A percentile compares a stretch with the other conserved stretches of the same genome.
Evolutionary conservation across 768 basidiomycete species (phyloP).

Genomic region (Leccinum boreale): DNA sequence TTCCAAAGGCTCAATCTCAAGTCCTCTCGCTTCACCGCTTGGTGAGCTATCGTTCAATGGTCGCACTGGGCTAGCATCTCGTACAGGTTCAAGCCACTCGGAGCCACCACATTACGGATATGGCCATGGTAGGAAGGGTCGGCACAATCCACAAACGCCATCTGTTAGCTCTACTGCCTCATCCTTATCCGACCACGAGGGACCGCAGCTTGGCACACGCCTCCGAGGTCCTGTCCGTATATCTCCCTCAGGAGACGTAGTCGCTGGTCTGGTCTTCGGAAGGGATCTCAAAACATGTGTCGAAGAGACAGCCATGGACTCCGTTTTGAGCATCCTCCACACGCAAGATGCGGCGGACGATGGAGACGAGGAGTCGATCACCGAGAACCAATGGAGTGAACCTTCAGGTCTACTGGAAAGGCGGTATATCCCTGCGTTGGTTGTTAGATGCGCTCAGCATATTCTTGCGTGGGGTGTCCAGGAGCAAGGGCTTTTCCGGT

Average conservation of each 20-base stretch:
- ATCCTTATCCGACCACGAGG: constrained; percentile 48
- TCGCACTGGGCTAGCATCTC: constrained; percentile 33
- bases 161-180: constrained; percentile 51
- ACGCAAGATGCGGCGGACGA: constrained; percentile 1
- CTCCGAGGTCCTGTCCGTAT: constrained; percentile 52
- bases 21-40: constrained; percentile 45
- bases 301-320: constrained; percentile 51
- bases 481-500: constrained; percentile 88
- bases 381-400: constrained; percentile 9
- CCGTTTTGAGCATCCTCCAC: constrained; percentile 9
- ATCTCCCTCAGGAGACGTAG: constrained; percentile 31
- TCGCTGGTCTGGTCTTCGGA: constrained; percentile 64
- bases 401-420: constrained; percentile 39
- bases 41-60: constrained; percentile 38
- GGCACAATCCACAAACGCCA: constrained; percentile 59
- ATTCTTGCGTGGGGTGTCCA: constrained; percentile 77
- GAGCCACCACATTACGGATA: constrained; percentile 22
- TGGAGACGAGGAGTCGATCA: constrained; percentile 1
- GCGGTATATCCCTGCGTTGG: constrained; percentile 66
- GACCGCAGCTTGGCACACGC: constrained; percentile 51
- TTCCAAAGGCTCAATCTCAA: constrained; percentile 35
- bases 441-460: constrained; percentile 82
- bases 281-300: constrained; percentile 54
- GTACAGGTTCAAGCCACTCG: constrained; percentile 41
- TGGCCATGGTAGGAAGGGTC: constrained; percentile 34